Base-by-base conservation (phyloP, 2,329 filamentous ascomycete species). In the Sarocladium brachiariae region DNA sequence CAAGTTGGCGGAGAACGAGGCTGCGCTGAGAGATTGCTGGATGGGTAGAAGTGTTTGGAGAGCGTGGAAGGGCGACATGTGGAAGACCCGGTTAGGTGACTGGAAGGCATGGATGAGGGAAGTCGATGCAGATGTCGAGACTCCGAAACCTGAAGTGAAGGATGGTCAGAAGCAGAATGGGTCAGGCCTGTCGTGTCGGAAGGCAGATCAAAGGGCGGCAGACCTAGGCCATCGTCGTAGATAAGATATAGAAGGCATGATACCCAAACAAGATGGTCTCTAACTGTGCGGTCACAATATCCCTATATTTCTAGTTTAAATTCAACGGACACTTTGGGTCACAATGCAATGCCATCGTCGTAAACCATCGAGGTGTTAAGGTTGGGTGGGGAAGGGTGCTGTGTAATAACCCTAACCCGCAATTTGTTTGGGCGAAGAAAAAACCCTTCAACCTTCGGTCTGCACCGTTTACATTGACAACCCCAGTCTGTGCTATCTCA, bases 41-140 rank as follows among this genome's bases (percentile, higher is more conserved):
- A 70, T 74, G 55, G 79, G 79, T 0, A 67, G 78, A 8, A 76
- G 72, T 51, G 75, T 78, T 8, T 82, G 78, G 79, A 69, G 76
- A 23, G 69, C 67, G 33, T 82, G 78, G 78, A 75, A 73, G 61
- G 78, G 77, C 11, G 78, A 82, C 53, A 60, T 75, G 62, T 82
- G 77, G 77, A 75, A 73, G 59, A 73, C 73, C 45, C 66, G 73
- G 37, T 64, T 72, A 46, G 62, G 67, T 14, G 78, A 81, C 46
- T 83, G 79, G 79, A 75, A 78, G 54, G 59, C 66, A 2, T 81
- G 77, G 75, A 74, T 74, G 53, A 80, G 76, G 63, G 76, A 78
- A 56, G 67, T 72, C 47, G 63, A 55, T 45, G 49, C 33, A 16
- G 61, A 62, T 35, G 56, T 55, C 18, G 52, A 51, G 8, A 50